phyloP scores from a whole-genome alignment of 2,329 filamentous ascomycete genomes.

The Colletotrichum cereale region DNA sequence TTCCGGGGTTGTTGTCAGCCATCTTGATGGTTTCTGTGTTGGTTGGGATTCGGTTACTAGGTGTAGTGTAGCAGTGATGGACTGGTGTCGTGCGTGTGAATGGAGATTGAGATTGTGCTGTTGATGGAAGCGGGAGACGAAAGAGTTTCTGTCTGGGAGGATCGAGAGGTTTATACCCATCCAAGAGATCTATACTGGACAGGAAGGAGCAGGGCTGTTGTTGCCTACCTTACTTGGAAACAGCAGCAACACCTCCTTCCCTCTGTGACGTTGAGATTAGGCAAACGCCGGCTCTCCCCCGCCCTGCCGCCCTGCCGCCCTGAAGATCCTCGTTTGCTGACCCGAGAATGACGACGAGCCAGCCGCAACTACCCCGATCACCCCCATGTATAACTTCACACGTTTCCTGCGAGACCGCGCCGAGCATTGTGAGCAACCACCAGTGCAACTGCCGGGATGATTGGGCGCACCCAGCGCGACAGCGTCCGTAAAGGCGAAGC shows the following conservation, averaged over 20 bases:
- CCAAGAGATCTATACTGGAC: background rate
- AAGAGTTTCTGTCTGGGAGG: background rate
- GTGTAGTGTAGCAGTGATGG: background rate
- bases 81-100: background rate
- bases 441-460: background rate
- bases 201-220: background rate
- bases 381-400: slow-evolving; percentile 4
- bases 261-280: slow-evolving; percentile 15
- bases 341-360: slow-evolving; percentile 20
- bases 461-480: background rate
- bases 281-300: slow-evolving; percentile 14
- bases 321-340: slow-evolving; percentile 21
- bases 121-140: background rate
- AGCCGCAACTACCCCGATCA: background rate
- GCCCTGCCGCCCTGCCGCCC: slow-evolving; percentile 14
- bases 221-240: background rate
- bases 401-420: no score
- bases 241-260: background rate
- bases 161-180: slow-evolving; percentile 8
- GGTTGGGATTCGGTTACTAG: background rate
- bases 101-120: background rate
- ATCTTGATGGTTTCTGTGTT: slow-evolving; percentile 45
- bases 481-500: no score
- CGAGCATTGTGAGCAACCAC: background rate
- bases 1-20: slow-evolving; percentile 42